A percentile compares a stretch with the other conserved stretches of the same genome.
Conservation (phyloP, 352 stramenopile species). For the Phytopythium montanum region DNA sequence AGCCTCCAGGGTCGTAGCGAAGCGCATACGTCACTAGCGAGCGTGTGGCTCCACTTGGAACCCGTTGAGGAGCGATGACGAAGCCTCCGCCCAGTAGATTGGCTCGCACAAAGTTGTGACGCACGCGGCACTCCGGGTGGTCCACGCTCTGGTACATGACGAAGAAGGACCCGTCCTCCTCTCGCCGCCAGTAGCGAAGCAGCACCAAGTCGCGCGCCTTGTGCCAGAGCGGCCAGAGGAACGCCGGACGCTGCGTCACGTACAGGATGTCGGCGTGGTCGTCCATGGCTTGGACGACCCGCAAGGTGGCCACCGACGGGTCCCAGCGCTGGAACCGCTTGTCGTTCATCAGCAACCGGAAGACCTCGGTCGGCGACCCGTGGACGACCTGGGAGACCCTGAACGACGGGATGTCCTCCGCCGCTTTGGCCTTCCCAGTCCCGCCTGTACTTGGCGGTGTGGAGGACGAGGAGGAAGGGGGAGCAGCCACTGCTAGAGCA, state of each 20-base stretch:
- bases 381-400: conserved; percentile 83
- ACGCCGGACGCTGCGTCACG: conserved; percentile 80
- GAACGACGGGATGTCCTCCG: conserved; percentile 81
- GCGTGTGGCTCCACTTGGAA: conserved; percentile 68
- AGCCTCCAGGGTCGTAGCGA: conserved; percentile 76
- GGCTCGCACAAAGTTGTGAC: conserved; percentile 84
- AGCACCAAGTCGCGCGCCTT: conserved; percentile 83
- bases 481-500: conserved; percentile 39
- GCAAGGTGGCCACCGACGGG: conserved; percentile 70
- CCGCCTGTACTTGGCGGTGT: not conserved
- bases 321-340: conserved; percentile 86
- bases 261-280: conserved; percentile 89
- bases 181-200: conserved; percentile 86
- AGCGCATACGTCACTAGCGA: conserved; percentile 83
- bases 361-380: conserved; percentile 80
- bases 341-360: conserved; percentile 81
- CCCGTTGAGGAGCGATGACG: conserved; percentile 82
- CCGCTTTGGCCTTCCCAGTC: conserved; percentile 19
- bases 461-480: not conserved
- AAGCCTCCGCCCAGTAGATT: conserved; percentile 78
- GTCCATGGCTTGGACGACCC: conserved; percentile 82
- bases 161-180: conserved; percentile 88
- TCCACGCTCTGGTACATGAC: conserved; percentile 90
- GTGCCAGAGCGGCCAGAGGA: conserved; percentile 84
- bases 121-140: conserved; percentile 81